These are phyloP conservation scores for Trifolium dubium DNA, from an alignment of 306 rosid genomes.

Conservation along the genomic window DNA sequence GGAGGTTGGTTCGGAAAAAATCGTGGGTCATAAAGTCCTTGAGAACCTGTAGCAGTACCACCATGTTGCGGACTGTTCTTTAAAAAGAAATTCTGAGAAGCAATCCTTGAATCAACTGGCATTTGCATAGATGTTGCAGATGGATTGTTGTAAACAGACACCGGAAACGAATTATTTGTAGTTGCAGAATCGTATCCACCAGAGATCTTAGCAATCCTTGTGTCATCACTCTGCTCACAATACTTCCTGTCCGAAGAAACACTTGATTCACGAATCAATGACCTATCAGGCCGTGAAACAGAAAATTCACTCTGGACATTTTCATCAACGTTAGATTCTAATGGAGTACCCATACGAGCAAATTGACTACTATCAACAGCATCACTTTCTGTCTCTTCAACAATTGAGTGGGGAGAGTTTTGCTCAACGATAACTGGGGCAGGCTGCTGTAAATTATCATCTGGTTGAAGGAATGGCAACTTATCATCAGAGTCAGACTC, in stretches of 20 bases:
- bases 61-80: constrained; percentile 75
- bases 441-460: constrained; percentile 82
- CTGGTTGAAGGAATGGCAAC: constrained; percentile 91
- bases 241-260: constrained; percentile 87
- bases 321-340: constrained; percentile 75
- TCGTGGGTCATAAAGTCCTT: constrained; percentile 81
- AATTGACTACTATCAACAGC: constrained; percentile 69
- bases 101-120: constrained; percentile 64
- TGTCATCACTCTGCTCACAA: constrained; percentile 78
- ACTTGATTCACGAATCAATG: constrained; percentile 81
- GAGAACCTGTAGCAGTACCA: constrained; percentile 73
- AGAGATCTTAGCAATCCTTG: constrained; percentile 60
- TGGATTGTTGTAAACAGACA: constrained; percentile 57
- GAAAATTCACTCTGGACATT: constrained; percentile 82
- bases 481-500: constrained; percentile 93
- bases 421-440: constrained; percentile 74
- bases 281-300: constrained; percentile 73
- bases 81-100: constrained; percentile 59
- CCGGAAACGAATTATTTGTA: constrained; percentile 61
- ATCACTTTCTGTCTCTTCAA: constrained; percentile 94
- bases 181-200: constrained; percentile 66
- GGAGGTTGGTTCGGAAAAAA: constrained; percentile 88
- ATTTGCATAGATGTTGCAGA: constrained; percentile 62
- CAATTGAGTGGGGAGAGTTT: constrained; percentile 93
- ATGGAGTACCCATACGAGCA: constrained; percentile 71